phyloP scores from a whole-genome alignment of 306 rosid species.

The Vigna hirtella region DNA sequence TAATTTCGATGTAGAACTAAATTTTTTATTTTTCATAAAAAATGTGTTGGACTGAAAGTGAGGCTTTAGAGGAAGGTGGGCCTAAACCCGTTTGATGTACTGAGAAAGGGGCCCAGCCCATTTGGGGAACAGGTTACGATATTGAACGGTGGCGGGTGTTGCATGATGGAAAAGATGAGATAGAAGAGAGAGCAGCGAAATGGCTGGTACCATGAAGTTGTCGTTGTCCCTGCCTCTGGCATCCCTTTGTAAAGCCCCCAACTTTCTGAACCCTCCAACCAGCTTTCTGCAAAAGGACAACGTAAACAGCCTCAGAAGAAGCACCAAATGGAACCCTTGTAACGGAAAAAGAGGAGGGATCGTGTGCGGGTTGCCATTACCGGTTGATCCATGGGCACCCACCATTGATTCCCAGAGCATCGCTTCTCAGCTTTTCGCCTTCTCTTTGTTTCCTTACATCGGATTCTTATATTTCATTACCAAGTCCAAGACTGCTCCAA shows the following conservation, averaged over 20 bases:
- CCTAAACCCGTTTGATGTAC: no score
- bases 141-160: background rate
- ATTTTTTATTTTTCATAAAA: no score
- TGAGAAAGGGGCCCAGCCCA: background rate
- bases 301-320: conserved; percentile 4
- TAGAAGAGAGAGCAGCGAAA: background rate
- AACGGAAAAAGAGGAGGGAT: conserved; percentile 44
- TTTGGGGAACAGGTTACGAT: background rate
- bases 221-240: conserved; percentile 38
- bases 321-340: conserved; percentile 18
- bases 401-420: conserved; percentile 80
- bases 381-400: conserved; percentile 96
- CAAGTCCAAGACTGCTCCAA: conserved; percentile 86
- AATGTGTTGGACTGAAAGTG: no score
- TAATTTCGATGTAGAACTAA: no score
- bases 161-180: conserved; percentile 5
- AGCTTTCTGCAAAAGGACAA: background rate
- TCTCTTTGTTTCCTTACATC: conserved; percentile 82
- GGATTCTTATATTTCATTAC: conserved; percentile 93
- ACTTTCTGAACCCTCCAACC: conserved; percentile 34
- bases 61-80: no score
- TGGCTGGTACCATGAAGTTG: conserved; percentile 32
- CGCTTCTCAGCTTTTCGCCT: conserved; percentile 87
- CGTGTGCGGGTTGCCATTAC: conserved; percentile 59
- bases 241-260: conserved; percentile 47